phyloP scores from a whole-genome alignment of 2,329 filamentous ascomycete species.

The Phaeosphaeriaceae sp. region DNA sequence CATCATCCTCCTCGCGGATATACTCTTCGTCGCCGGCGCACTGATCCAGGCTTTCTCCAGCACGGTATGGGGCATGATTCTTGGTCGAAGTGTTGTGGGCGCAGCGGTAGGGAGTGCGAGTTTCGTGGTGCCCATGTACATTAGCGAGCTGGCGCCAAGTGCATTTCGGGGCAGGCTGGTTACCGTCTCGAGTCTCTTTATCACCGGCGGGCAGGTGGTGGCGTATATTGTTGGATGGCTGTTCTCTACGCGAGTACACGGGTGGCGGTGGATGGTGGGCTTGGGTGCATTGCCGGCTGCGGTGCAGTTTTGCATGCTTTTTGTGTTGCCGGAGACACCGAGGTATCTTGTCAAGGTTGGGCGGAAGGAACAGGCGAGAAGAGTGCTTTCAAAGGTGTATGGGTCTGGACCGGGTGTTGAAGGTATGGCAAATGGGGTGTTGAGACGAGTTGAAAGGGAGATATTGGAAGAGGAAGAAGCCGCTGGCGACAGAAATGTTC shows the following conservation, averaged over 20 bases:
- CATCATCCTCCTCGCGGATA: slow-evolving; percentile 70
- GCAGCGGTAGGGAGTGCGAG: slow-evolving; percentile 77
- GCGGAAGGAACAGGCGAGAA: slow-evolving; percentile 65
- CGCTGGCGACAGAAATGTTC: slow-evolving; percentile 44
- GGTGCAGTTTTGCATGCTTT: slow-evolving; percentile 72
- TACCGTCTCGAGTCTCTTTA: slow-evolving; percentile 80
- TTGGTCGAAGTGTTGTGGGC: slow-evolving; percentile 73
- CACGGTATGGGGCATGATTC: slow-evolving; percentile 69
- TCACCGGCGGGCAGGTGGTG: slow-evolving; percentile 87
- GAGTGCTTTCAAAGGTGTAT: slow-evolving; percentile 70
- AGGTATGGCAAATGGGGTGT: slow-evolving; percentile 63
- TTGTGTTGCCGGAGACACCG: slow-evolving; percentile 85
- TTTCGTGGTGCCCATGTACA: slow-evolving; percentile 79
- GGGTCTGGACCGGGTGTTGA: slow-evolving; percentile 46
- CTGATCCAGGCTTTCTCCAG: slow-evolving; percentile 66
- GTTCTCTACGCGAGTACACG: slow-evolving; percentile 63
- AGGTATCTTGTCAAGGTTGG: slow-evolving; percentile 82
- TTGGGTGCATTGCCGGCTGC: slow-evolving; percentile 79
- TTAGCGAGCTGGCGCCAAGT: slow-evolving; percentile 83
- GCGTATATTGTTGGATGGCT: slow-evolving; percentile 86
- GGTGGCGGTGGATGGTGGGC: slow-evolving; percentile 93
- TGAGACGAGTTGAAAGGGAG: slow-evolving; percentile 76
- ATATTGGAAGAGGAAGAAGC: slow-evolving; percentile 72
- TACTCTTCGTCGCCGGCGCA: slow-evolving; percentile 73
- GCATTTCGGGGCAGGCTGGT: slow-evolving; percentile 79